Conservation (phyloP, 768 basidiomycete species). For the Lactifluus piperatus region DNA sequence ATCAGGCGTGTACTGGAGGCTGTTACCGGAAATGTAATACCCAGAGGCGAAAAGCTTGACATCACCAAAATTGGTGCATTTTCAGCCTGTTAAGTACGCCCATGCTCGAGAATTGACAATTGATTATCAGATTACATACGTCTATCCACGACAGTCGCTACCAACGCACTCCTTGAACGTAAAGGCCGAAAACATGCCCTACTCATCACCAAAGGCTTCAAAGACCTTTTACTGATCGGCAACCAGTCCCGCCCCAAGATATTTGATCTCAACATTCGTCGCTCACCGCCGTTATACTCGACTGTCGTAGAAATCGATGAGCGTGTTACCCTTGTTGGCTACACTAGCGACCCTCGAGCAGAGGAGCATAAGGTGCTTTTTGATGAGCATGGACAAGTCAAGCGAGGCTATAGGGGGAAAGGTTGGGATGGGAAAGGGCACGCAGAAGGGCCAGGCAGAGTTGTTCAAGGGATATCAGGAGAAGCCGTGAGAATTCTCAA, state of each 20-base stretch:
- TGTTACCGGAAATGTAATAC: constrained; percentile 58
- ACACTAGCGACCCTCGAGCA: constrained; percentile 79
- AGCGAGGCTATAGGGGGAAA: constrained; percentile 61
- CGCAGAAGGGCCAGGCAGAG: constrained; percentile 72
- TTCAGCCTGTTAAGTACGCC: background rate
- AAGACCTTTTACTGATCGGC: constrained; percentile 85
- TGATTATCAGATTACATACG: constrained; percentile 71
- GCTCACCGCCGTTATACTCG: constrained; percentile 68
- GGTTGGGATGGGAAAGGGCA: constrained; percentile 65
- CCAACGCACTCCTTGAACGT: constrained; percentile 90
- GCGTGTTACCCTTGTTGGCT: constrained; percentile 90
- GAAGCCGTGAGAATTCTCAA: constrained; percentile 82
- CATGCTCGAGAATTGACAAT: background rate
- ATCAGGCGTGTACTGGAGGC: constrained; percentile 79
- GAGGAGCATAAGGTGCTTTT: constrained; percentile 74
- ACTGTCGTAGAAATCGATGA: constrained; percentile 76
- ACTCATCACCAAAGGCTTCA: constrained; percentile 86
- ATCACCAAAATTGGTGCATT: constrained; percentile 73
- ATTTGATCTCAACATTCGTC: constrained; percentile 87
- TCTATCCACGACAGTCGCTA: constrained; percentile 90
- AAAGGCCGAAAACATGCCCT: constrained; percentile 90
- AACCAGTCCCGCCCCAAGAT: constrained; percentile 93
- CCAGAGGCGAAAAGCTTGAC: constrained; percentile 54
- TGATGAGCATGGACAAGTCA: constrained; percentile 57
- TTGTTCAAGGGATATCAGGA: constrained; percentile 77